A percentile compares a stretch with the other conserved stretches of the same genome.
Evolutionary conservation across 2,329 filamentous ascomycete species (phyloP).

Genomic region (Apiospora malaysiana): DNA sequence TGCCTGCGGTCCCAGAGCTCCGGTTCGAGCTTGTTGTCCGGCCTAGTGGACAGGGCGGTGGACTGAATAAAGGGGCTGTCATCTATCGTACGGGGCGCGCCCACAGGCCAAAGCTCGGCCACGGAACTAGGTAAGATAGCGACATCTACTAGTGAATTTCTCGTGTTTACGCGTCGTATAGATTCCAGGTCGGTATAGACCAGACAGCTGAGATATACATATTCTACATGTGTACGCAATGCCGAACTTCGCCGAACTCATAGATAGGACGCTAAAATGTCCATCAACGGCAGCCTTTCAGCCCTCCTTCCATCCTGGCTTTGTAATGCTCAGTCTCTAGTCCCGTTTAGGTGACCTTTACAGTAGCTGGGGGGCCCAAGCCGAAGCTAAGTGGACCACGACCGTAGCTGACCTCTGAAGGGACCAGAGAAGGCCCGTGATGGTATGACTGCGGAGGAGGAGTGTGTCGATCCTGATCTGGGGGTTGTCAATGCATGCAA

Average conservation of each 20-base stretch:
- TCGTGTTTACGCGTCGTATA: neutral
- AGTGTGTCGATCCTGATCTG: conserved; percentile 14
- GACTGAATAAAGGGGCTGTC: conserved; percentile 2
- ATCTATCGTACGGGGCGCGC: neutral
- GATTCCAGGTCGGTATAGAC: neutral
- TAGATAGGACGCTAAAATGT: neutral
- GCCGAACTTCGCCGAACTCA: neutral
- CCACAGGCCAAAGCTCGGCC: neutral
- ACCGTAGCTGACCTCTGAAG: neutral
- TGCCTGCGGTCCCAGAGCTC: conserved; percentile 5
- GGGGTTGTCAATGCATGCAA: conserved; percentile 8
- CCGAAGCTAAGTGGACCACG: neutral
- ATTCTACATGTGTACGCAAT: neutral
- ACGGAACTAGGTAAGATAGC: neutral
- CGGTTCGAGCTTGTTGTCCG: conserved; percentile 10
- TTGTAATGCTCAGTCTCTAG: neutral
- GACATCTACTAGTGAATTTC: neutral
- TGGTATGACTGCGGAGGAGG: conserved; percentile 14
- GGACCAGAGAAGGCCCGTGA: conserved; percentile 6
- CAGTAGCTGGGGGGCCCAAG: neutral
- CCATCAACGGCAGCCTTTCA: neutral
- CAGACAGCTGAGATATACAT: neutral
- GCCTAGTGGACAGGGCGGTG: neutral
- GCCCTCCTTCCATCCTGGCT: neutral
- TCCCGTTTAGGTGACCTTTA: neutral